phyloP scores from a whole-genome alignment of 345 rosid genomes.

The Raphanus sativus region DNA sequence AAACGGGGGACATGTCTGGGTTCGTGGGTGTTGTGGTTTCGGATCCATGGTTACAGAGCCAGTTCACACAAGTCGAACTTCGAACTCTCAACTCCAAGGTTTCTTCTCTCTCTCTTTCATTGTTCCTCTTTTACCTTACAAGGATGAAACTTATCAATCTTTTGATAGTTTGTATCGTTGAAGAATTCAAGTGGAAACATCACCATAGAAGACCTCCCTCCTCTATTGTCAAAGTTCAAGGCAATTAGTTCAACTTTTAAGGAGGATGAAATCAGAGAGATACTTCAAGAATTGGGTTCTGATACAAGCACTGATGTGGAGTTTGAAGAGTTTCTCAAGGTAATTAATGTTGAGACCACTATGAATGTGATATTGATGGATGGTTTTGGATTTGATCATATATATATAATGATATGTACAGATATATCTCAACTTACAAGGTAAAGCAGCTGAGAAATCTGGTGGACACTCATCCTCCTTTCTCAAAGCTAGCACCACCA shows the following conservation, averaged over 20 bases:
- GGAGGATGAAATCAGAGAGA: slow-evolving; percentile 61
- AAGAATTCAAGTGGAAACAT: slow-evolving; percentile 69
- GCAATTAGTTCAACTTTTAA: slow-evolving; percentile 52
- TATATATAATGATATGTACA: slow-evolving; percentile 33
- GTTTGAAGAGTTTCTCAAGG: slow-evolving; percentile 85
- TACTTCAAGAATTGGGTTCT: slow-evolving; percentile 45
- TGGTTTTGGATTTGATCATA: background rate
- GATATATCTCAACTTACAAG: slow-evolving; percentile 65
- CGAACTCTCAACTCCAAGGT: slow-evolving; percentile 82
- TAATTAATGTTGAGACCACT: slow-evolving; percentile 37
- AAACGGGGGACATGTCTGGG: slow-evolving; percentile 57
- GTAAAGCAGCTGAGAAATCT: slow-evolving; percentile 56
- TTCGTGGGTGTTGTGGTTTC: slow-evolving; percentile 67
- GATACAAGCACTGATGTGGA: slow-evolving; percentile 51
- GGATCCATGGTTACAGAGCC: slow-evolving; percentile 84
- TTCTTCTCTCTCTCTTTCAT: background rate
- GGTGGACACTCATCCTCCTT: slow-evolving; percentile 65
- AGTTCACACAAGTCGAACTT: slow-evolving; percentile 88
- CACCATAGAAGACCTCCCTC: slow-evolving; percentile 57
- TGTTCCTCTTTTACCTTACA: background rate
- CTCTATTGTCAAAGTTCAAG: slow-evolving; percentile 64
- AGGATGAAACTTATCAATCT: background rate
- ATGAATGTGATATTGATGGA: background rate
- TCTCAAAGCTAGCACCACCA: slow-evolving; percentile 66
- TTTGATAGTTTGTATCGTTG: slow-evolving; percentile 48